A percentile compares a stretch with the other conserved stretches of the same genome.
These are phyloP conservation scores for Thamnidium elegans DNA, from an alignment of 192 early-diverging fungal genomes.

Conservation along the genomic window DNA sequence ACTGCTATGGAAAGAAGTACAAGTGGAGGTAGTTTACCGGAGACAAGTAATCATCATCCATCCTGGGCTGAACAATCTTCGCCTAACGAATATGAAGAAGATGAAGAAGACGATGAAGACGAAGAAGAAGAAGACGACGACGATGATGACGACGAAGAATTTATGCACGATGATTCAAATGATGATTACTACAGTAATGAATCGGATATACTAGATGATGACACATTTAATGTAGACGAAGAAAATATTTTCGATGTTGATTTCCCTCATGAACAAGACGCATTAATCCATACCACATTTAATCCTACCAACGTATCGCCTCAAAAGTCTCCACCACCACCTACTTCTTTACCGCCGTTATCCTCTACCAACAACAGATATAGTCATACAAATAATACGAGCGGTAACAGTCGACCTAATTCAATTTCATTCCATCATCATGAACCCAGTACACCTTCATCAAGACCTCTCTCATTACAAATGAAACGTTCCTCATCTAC, in stretches of 20 bases:
- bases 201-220: constrained; percentile 33
- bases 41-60: constrained; percentile 2
- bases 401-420: background rate
- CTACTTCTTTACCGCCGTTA: background rate
- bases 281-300: constrained; percentile 18
- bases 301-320: background rate
- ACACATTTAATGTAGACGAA: constrained; percentile 35
- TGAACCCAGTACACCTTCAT: background rate
- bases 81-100: background rate
- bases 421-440: background rate
- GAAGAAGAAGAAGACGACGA: background rate
- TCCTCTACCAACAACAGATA: background rate
- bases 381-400: background rate
- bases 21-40: constrained; percentile 14
- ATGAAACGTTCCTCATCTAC: background rate
- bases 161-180: background rate
- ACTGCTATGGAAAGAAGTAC: constrained; percentile 2
- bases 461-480: constrained; percentile 9
- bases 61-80: background rate
- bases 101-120: background rate
- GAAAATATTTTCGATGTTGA: constrained; percentile 40
- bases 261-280: constrained; percentile 35
- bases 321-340: background rate
- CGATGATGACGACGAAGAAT: constrained; percentile 11
- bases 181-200: constrained; percentile 33